phyloP scores from a whole-genome alignment of 306 rosid species.

The Dalbergia cultrata region DNA sequence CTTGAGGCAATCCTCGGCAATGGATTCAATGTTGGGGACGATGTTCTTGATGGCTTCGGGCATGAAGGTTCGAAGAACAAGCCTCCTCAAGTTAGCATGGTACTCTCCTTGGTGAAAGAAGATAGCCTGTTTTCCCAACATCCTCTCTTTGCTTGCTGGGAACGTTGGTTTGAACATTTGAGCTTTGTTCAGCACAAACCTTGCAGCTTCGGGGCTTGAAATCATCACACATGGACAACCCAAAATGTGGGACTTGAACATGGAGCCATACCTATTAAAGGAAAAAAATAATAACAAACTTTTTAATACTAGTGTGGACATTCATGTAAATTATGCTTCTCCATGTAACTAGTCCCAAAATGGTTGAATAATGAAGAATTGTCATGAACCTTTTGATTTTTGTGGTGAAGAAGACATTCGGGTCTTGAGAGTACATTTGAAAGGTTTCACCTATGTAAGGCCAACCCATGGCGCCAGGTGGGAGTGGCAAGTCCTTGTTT shows the following conservation, averaged over 20 bases:
- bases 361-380: neutral
- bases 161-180: constrained; percentile 94
- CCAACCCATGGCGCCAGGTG: constrained; percentile 90
- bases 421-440: constrained; percentile 96
- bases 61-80: constrained; percentile 89
- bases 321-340: neutral
- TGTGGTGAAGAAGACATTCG: constrained; percentile 84
- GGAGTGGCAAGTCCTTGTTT: constrained; percentile 62
- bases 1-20: constrained; percentile 67
- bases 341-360: neutral
- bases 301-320: neutral
- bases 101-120: constrained; percentile 95
- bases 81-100: constrained; percentile 84
- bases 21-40: constrained; percentile 69
- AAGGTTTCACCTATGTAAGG: constrained; percentile 93
- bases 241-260: constrained; percentile 96
- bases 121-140: constrained; percentile 93
- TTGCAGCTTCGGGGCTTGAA: constrained; percentile 92
- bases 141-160: constrained; percentile 95
- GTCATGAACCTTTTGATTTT: constrained; percentile 64
- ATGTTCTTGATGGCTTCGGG: constrained; percentile 69
- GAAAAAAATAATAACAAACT: neutral
- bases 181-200: constrained; percentile 80
- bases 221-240: constrained; percentile 98
- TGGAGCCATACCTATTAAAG: constrained; percentile 75